Conservation (phyloP, 2,329 filamentous ascomycete genomes). For the Phyllosticta paracitricarpa region DNA sequence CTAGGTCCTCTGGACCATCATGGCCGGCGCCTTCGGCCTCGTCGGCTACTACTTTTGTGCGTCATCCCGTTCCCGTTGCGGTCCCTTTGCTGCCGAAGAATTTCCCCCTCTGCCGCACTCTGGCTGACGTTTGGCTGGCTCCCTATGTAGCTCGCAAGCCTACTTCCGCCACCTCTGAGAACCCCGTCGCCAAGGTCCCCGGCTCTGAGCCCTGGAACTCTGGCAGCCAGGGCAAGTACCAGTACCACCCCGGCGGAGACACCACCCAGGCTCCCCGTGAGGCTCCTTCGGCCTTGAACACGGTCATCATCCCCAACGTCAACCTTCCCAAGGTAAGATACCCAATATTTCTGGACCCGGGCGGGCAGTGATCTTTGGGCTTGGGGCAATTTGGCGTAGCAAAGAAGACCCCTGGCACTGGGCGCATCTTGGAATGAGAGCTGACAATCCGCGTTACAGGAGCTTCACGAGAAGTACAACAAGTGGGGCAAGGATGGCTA, state of each 20-base stretch:
- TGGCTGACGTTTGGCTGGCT: neutral
- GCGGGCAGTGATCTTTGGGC: neutral
- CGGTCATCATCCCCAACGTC: slow-evolving; percentile 87
- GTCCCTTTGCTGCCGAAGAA: neutral
- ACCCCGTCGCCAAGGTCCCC: slow-evolving; percentile 60
- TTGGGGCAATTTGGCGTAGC: neutral
- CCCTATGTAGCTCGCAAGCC: slow-evolving; percentile 62
- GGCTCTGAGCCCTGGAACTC: slow-evolving; percentile 88
- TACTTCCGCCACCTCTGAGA: slow-evolving; percentile 75
- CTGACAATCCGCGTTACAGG: slow-evolving; percentile 37
- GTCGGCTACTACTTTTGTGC: slow-evolving; percentile 85
- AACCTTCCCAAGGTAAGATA: slow-evolving; percentile 61
- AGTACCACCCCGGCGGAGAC: slow-evolving; percentile 71
- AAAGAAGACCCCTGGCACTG: neutral
- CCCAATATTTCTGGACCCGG: neutral
- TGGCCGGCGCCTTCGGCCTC: slow-evolving; percentile 77
- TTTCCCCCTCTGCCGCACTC: neutral
- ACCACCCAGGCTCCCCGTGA: slow-evolving; percentile 65
- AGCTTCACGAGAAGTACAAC: slow-evolving; percentile 95
- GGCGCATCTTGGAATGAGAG: neutral
- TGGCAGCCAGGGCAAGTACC: slow-evolving; percentile 49
- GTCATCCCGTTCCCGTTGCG: slow-evolving; percentile 13
- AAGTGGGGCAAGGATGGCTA: slow-evolving; percentile 99
- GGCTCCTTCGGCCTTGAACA: slow-evolving; percentile 90
- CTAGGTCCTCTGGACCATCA: slow-evolving; percentile 83